A percentile compares a stretch with the other conserved stretches of the same genome.
phyloP scores from a whole-genome alignment of 2,329 filamentous ascomycete species.

The Hymenotorrendiella dingleyae region DNA sequence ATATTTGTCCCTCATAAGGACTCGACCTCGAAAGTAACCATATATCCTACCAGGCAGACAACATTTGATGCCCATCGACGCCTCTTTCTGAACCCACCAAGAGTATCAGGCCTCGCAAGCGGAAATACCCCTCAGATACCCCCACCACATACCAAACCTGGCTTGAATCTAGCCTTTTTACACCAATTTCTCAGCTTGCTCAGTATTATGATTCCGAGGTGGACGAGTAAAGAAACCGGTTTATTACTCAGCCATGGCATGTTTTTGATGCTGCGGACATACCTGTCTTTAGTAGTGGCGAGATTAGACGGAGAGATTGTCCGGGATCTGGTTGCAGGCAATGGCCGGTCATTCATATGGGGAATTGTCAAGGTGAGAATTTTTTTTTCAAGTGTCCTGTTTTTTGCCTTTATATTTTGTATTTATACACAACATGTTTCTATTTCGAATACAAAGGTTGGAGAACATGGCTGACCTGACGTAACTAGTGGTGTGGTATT shows the following conservation, averaged over 20 bases:
- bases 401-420: too few relatives aligned
- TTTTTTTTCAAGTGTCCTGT: not conserved
- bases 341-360: constrained; percentile 81
- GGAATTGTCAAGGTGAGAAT: constrained; percentile 68
- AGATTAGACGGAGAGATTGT: constrained; percentile 94
- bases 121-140: constrained; percentile 63
- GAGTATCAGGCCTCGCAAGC: constrained; percentile 71
- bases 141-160: constrained; percentile 84
- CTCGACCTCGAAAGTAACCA: constrained; percentile 82
- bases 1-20: constrained; percentile 93
- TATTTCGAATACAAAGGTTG: too few relatives aligned
- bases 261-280: constrained; percentile 87
- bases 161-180: constrained; percentile 88
- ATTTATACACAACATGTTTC: too few relatives aligned
- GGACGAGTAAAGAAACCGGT: constrained; percentile 93
- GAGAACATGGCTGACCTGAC: constrained; percentile 16
- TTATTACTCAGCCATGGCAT: constrained; percentile 81
- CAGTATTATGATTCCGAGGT: constrained; percentile 95
- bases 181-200: constrained; percentile 95
- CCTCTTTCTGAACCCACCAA: constrained; percentile 84
- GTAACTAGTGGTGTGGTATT: constrained; percentile 73
- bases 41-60: constrained; percentile 80
- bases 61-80: constrained; percentile 96
- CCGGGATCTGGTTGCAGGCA: constrained; percentile 88
- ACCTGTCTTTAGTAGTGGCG: constrained; percentile 88